Conservation (phyloP, 176 grass and related monocot genomes). For the Rhynchospora tenuis region DNA sequence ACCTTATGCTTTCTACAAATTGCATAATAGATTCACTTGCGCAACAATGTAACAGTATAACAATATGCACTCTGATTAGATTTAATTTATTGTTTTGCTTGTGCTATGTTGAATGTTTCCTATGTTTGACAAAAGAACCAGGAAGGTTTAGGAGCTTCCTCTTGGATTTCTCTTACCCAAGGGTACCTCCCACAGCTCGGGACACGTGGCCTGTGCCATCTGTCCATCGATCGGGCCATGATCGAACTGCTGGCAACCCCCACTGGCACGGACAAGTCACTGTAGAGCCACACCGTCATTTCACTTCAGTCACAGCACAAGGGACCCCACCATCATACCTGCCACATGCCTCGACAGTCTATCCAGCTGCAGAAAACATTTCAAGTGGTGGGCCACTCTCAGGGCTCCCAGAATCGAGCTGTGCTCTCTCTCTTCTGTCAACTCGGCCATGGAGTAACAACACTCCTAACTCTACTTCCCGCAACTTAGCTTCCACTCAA, state of each 20-base stretch:
- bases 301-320: constrained; percentile 30
- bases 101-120: neutral
- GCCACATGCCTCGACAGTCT: constrained; percentile 29
- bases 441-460: constrained; percentile 65
- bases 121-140: constrained; percentile 40
- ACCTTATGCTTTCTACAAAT: neutral
- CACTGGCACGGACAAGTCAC: constrained; percentile 41
- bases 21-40: neutral
- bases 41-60: neutral
- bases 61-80: neutral
- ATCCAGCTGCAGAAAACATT: constrained; percentile 42
- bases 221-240: constrained; percentile 17
- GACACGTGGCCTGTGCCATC: constrained; percentile 33
- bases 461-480: constrained; percentile 32
- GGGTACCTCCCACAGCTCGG: constrained; percentile 50
- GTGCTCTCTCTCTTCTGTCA: constrained; percentile 99
- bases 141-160: constrained; percentile 65
- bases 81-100: neutral
- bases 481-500: constrained; percentile 14
- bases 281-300: constrained; percentile 32
- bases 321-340: constrained; percentile 22
- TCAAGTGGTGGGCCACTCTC: constrained; percentile 44
- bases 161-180: constrained; percentile 80
- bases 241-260: constrained; percentile 34
- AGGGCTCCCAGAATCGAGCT: constrained; percentile 74